Evolutionary conservation across 345 rosid species (phyloP), one percentile per base, ranked within the genome.

Genomic region (Murraya koenigii): DNA sequence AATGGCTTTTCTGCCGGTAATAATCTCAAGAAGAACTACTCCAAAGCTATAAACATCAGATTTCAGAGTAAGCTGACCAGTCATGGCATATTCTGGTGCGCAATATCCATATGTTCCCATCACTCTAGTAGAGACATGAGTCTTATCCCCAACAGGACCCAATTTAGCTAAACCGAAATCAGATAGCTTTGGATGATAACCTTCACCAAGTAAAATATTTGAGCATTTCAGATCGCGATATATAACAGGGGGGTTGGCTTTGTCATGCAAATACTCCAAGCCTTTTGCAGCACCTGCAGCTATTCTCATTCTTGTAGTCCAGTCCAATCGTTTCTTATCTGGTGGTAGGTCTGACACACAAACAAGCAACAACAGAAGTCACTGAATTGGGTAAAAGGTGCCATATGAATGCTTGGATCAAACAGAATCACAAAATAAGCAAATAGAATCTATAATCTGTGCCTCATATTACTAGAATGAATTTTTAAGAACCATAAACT

Each of bases 1-100:
- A 14, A 91, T 86, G 20, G 95, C 93, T 86, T 89, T 91, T 79
- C 93, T 86, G 10, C 93, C 95, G 0, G 93, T 89, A 41, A 91
- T 89, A 61, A 91, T 89, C 82, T 91, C 95, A 36, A 89, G 88
- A 78, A 89, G 90, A 77, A 89, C 89, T 72, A 87, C 89, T 15
- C 92, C 92, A 35, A 87, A 89, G 80, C 92, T 89, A 74, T 87
- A 89, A 76, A 89, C 87, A 74, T 87, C 92, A 4, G 91, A 91
- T 76, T 91, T 91, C 79, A 91, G 75, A 0, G 95, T 89, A 41
- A 91, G 94, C 84, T 91, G 94, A 32, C 94, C 94, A 0, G 94
- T 90, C 94, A 90, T 89, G 75, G 94, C 94, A 83, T 90, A 90
- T 76, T 90, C 94, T n/a, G 94, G 94, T 17, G 94, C 94, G 74